Conservation (phyloP, 306 rosid genomes). For the Cicer arietinum region DNA sequence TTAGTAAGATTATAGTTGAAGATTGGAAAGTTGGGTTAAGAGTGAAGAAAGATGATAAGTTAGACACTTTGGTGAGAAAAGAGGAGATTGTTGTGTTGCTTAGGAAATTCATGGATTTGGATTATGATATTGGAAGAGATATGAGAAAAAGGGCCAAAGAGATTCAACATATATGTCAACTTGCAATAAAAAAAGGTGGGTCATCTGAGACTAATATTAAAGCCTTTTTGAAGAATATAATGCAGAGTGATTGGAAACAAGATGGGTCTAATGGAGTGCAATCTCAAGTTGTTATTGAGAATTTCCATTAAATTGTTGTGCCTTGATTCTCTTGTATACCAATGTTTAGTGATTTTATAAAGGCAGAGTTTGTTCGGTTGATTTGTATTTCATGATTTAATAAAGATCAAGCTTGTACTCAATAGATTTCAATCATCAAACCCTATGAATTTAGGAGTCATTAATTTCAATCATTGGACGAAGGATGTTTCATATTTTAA, state of each 20-base stretch:
- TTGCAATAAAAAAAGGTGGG: constrained; percentile 48
- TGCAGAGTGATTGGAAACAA: background rate
- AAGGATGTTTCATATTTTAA: no score
- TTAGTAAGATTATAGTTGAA: constrained; percentile 51
- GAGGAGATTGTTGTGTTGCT: constrained; percentile 48
- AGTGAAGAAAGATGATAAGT: constrained; percentile 48
- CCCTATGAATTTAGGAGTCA: no score
- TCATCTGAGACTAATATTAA: constrained; percentile 49
- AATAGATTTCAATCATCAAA: no score
- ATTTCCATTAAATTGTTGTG: background rate
- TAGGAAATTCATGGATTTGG: constrained; percentile 53
- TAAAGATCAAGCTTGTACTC: no score
- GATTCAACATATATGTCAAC: constrained; percentile 40
- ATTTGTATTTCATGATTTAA: background rate
- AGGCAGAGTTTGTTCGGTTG: background rate
- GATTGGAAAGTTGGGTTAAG: constrained; percentile 69
- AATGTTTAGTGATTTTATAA: background rate
- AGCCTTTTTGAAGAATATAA: constrained; percentile 45
- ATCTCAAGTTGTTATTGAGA: constrained; percentile 4
- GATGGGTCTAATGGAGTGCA: constrained; percentile 8
- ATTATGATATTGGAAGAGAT: constrained; percentile 45
- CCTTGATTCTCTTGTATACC: background rate
- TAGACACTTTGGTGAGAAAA: constrained; percentile 46
- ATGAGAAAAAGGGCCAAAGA: constrained; percentile 50
- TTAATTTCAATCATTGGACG: no score